These are phyloP conservation scores for Bonia amplexicaulis DNA, from an alignment of 176 grass and related monocot species.

Conservation along the genomic window DNA sequence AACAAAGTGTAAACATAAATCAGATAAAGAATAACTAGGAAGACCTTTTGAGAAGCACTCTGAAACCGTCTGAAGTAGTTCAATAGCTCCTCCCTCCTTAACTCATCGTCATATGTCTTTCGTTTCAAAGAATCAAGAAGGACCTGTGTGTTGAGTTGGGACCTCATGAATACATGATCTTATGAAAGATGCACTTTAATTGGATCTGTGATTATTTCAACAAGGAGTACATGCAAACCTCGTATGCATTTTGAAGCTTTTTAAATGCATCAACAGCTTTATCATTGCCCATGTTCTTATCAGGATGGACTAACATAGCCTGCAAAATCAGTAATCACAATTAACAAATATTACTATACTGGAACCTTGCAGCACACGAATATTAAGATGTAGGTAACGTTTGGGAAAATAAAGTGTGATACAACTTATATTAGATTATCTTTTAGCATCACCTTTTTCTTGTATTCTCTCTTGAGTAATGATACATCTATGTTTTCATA, in stretches of 20 bases:
- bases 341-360: constrained; percentile 9
- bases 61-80: constrained; percentile 88
- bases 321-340: constrained; percentile 50
- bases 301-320: constrained; percentile 99
- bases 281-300: constrained; percentile 99
- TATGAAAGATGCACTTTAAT: not conserved
- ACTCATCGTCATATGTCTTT: constrained; percentile 94
- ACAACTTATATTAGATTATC: constrained; percentile 18
- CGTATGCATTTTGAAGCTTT: constrained; percentile 99
- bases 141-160: constrained; percentile 53
- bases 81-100: constrained; percentile 85
- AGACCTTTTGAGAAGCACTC: constrained; percentile 76
- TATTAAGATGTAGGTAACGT: not conserved
- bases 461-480: constrained; percentile 93
- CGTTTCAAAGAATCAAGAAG: constrained; percentile 97
- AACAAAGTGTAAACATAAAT: constrained; percentile 9
- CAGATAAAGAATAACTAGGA: constrained; percentile 18
- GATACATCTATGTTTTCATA: constrained; percentile 74
- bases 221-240: constrained; percentile 49
- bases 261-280: constrained; percentile 99
- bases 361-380: constrained; percentile 9
- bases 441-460: constrained; percentile 83
- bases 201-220: not conserved
- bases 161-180: constrained; percentile 26
- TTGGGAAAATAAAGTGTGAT: not conserved